Evolutionary conservation across 768 basidiomycete genomes (phyloP).

Genomic region (Paxillus ammoniavirescens): DNA sequence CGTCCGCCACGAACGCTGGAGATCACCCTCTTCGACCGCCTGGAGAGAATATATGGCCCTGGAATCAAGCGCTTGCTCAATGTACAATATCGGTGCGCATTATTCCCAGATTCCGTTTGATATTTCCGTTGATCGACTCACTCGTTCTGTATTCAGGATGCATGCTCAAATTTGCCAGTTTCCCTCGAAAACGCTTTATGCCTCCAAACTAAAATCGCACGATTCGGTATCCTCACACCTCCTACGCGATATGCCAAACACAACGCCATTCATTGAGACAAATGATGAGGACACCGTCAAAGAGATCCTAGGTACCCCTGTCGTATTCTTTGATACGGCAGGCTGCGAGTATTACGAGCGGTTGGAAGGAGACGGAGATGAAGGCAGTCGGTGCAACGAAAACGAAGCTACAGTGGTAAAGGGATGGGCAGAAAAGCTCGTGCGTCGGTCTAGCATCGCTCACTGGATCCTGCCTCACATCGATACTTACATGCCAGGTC

Average conservation of each 20-base stretch:
- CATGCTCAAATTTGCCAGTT: conserved; percentile 82
- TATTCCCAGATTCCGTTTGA: neutral
- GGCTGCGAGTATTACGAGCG: conserved; percentile 94
- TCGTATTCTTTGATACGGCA: conserved; percentile 93
- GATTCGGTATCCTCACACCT: conserved; percentile 69
- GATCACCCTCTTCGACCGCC: conserved; percentile 87
- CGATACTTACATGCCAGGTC: conserved; percentile 39
- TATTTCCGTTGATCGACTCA: neutral
- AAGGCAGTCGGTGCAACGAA: conserved; percentile 90
- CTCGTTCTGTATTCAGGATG: conserved; percentile 55
- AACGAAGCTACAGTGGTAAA: conserved; percentile 89
- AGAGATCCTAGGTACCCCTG: conserved; percentile 71
- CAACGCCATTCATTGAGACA: conserved; percentile 31
- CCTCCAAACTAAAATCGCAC: conserved; percentile 66
- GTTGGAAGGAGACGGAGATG: conserved; percentile 73
- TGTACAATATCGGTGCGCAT: conserved; percentile 78
- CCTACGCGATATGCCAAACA: conserved; percentile 65
- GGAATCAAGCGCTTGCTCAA: conserved; percentile 84
- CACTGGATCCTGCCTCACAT: conserved; percentile 1
- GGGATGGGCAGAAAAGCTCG: conserved; percentile 79
- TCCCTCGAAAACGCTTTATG: conserved; percentile 82
- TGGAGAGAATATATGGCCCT: conserved; percentile 85
- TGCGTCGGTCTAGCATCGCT: conserved; percentile 31
- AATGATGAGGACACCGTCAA: conserved; percentile 63
- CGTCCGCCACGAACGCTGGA: conserved; percentile 73